Evolutionary conservation across 352 stramenopile species (phyloP), one percentile per base, ranked within the genome.

Genomic region (Phytopythium litorale): DNA sequence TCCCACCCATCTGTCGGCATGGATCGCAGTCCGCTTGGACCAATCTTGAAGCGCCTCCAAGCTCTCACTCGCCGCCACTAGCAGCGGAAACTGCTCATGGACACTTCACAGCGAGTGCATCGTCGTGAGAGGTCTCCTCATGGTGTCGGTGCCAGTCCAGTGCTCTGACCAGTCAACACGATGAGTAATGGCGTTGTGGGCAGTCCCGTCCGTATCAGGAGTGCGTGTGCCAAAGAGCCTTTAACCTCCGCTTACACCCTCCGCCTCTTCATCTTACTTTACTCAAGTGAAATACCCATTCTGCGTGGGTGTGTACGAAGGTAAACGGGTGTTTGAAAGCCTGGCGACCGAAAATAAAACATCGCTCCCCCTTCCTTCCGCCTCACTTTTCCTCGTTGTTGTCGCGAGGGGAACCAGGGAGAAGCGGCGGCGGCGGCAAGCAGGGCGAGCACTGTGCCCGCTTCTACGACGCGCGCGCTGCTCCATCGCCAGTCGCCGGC

Each of bases 381-480:
- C 55, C 37, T 28, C 55, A 50, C 55, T 52, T 49, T 51, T 50
- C 52, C 55, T 60, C 55, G 38, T 38, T 60, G 48, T 23, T 21
- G 48, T 52, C 23, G 12, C 45, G 42, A 49, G 42, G 19, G 19
- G 23, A 37, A 35, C 23, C 15, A 5, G 48, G 48, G 33, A 54
- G 48, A 54, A 54, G 48, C 25, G 55, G 37, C 52, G 32, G 37
- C 52, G 32, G 32, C 51, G 19, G 32, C 30, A 25, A 38, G 48
- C 51, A 18, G 12, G 15, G 46, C 21, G 46, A 7, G 23, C 4
- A 15, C 8, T 23, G 48, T 16, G 46, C 25, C 46, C 46, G 46
- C 46, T 53, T 54, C 28, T 23, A n/a, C 28, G 7, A 19, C 18
- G 11, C 19, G 35, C 52, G 9, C 18, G 23, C 51, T 43, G 13